Percentiles rank a stretch among this genome's conserved stretches.
Conservation (phyloP, 306 rosid species). For the Abrus precatorius region DNA sequence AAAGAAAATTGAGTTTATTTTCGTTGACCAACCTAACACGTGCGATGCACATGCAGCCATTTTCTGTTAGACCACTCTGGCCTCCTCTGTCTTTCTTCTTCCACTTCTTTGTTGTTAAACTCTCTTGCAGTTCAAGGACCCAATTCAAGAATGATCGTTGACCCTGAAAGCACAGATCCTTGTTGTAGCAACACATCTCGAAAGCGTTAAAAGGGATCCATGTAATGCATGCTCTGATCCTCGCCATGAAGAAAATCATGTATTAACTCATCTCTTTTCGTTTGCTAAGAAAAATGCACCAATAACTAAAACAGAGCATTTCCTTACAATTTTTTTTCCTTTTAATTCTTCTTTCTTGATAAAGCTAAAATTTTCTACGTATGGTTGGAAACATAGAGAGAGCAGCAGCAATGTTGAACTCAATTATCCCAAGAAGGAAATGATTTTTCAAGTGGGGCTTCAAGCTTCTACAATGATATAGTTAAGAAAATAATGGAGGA, state of each 20-base stretch:
- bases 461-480: slow-evolving; percentile 47
- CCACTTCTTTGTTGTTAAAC: not conserved
- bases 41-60: slow-evolving; percentile 17
- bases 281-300: slow-evolving; percentile 28
- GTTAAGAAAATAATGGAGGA: slow-evolving; percentile 70
- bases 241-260: not conserved
- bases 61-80: not conserved
- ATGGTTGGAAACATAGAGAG: not conserved
- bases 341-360: slow-evolving; percentile 23
- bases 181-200: slow-evolving; percentile 31
- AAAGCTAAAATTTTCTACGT: not conserved
- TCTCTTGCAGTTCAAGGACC: slow-evolving; percentile 12
- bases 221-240: slow-evolving; percentile 41
- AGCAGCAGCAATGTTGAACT: slow-evolving; percentile 13
- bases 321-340: not conserved
- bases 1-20: not conserved
- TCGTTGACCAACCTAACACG: slow-evolving; percentile 47
- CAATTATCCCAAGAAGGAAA: slow-evolving; percentile 23
- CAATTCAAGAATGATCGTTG: slow-evolving; percentile 36
- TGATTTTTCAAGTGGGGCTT: slow-evolving; percentile 25
- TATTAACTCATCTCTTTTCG: not conserved
- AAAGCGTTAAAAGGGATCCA: slow-evolving; percentile 32
- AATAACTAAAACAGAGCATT: slow-evolving; percentile 21
- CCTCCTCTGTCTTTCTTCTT: slow-evolving; percentile 2
- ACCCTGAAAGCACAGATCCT: slow-evolving; percentile 52